Conservation (phyloP, 495 filamentous ascomycete genomes). For the Trichoderma orchidacearum region DNA sequence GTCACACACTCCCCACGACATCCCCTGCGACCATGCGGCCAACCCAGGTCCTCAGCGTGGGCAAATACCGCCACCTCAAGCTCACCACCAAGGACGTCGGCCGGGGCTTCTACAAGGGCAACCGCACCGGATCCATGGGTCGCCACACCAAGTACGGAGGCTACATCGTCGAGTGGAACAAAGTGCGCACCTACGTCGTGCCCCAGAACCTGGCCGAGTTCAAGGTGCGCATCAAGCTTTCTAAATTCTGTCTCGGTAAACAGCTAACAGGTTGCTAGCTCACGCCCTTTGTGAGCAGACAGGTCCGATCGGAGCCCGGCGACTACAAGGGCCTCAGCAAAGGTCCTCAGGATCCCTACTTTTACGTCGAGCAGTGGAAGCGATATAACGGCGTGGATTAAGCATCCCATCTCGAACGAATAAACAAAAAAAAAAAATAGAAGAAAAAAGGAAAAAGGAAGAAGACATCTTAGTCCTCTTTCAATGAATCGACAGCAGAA, state of each 20-base stretch:
- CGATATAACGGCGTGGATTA: conserved; percentile 1
- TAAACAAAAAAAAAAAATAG: background rate
- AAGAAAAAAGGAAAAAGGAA: background rate
- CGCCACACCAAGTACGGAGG: conserved; percentile 72
- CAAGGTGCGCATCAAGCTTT: conserved; percentile 41
- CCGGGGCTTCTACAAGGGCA: conserved; percentile 96
- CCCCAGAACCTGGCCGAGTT: conserved; percentile 53
- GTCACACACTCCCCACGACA: background rate
- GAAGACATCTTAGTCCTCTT: background rate
- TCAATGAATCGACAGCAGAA: background rate
- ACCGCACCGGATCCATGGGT: conserved; percentile 73
- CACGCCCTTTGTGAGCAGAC: conserved; percentile 3
- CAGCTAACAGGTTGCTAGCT: background rate
- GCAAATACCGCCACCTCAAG: conserved; percentile 48
- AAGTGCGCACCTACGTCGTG: conserved; percentile 82
- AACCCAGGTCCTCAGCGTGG: conserved; percentile 51
- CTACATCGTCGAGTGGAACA: conserved; percentile 68
- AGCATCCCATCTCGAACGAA: background rate
- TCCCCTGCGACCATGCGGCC: conserved; percentile 40
- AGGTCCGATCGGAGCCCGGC: background rate
- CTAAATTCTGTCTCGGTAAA: too few relatives aligned
- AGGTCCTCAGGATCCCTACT: conserved; percentile 2
- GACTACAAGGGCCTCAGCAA: background rate
- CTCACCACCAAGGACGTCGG: conserved; percentile 87
- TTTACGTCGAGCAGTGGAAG: conserved; percentile 4